Base-by-base conservation (phyloP, 164 flowering plant genomes). In the Vitis labrusca region DNA sequence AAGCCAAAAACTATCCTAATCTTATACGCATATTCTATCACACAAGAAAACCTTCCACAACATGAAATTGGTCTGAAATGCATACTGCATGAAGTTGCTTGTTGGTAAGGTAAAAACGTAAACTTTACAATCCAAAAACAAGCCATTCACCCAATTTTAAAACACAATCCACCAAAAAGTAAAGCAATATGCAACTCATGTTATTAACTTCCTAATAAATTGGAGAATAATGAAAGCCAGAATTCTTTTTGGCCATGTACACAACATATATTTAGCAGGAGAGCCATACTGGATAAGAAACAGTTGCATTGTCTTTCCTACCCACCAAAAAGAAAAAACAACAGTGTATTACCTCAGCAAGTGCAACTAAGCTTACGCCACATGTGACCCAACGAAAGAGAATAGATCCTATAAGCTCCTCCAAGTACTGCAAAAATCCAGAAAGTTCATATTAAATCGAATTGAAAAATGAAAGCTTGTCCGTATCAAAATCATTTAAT, bases 331-430 rank as follows among this genome's bases (percentile, higher is more conserved):
- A 17, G 53, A 44, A 44, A 54, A 16, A 50, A 50, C 9, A 29
- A 50, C n/a, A 61, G 52, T 27, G 15, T 11, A 19, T 73, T 80
- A 95, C 99, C 97, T 91, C 97, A 78, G 89, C 82, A 70, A 95
- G 88, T 55, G 92, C 85, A 76, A 67, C 80, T 58, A 95, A 74
- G 81, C 89, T 91, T 62, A 93, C 89, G 76, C 86, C 86, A 74
- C 97, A 91, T 60, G 87, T 77, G 49, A 91, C 88, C 99, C 98
- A 95, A 73, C 79, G 76, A 73, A 89, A 93, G 69, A 93, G 85
- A 71, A 95, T 81, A 56, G 88, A 64, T 60, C 91, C 97, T 76
- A 91, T 78, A 63, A 93, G 85, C 76, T 86, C 85, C 67, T 89
- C 97, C 83, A 95, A 66, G 73, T 93, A 95, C 99, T 95, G 89